A percentile compares a stretch with the other conserved stretches of the same genome.
Evolutionary conservation across 176 grass and related monocot species (phyloP).

Genomic region (Tuctoria greenei): DNA sequence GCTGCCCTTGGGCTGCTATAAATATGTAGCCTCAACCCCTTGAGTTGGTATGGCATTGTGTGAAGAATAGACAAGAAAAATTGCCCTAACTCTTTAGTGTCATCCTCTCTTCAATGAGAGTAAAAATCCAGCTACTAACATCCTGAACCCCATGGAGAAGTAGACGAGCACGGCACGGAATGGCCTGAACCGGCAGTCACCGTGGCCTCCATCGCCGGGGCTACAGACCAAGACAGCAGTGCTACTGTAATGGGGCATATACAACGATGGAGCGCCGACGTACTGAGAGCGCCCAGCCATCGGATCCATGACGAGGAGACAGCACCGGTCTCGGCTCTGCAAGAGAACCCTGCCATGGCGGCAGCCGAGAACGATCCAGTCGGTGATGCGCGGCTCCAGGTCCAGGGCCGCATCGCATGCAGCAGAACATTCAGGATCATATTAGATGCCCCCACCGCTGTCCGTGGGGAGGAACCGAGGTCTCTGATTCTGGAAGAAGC

Average conservation of each 20-base stretch:
- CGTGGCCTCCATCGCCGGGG: not conserved
- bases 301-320: constrained; percentile 3
- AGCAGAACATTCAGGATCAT: not conserved
- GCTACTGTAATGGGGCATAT: not conserved
- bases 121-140: no score
- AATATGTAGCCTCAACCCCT: no score
- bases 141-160: not conserved
- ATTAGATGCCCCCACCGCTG: not conserved
- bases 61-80: no score
- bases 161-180: not conserved
- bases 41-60: no score
- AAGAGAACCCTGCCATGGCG: not conserved
- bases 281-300: not conserved
- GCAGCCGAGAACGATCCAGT: not conserved
- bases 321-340: not conserved
- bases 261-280: not conserved
- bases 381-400: no score
- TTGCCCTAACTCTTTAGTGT: no score
- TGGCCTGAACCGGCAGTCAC: not conserved
- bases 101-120: no score
- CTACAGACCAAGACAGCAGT: not conserved
- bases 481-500: not conserved
- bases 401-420: not conserved
- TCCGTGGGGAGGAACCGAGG: not conserved
- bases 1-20: no score